Base-by-base conservation (phyloP, 305 asterid genomes). In the Fraxinus latifolia region DNA sequence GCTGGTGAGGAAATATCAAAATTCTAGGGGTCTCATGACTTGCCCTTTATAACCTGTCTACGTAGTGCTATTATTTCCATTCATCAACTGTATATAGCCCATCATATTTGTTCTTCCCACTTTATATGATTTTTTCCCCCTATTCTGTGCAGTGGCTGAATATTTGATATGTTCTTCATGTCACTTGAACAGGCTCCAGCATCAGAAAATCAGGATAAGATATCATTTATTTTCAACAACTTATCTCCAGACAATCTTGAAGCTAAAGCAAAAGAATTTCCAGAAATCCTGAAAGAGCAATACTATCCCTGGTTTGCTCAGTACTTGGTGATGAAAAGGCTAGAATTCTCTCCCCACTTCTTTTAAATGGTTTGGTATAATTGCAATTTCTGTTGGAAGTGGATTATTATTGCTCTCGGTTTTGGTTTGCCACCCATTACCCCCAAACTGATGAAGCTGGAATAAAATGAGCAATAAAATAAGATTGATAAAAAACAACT, bases 281-380 rank as follows among this genome's bases (percentile, higher is more conserved):
- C 89, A 76, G 99, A 92, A 72, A 83, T 95, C 73, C 86, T 97
- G 87, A 90, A 84, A 79, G 95, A 90, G 89, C 94, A 90, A 84
- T 90, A 90, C 80, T 97, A 89, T 88, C 95, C 98, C 74, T 97
- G 99, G 99, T 97, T 97, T 82, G 99, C 99, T 65, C 95, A 93
- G 89, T 97, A 97, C 86, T 89, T 97, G 94, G 98, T 97, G 84
- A 97, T 97, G 99, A 97, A 95, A 86, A 93, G 99, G 99, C 94
- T 55, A 34, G 85, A 37, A 29, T 71, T 82, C 76, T 25, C 67
- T 7, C 81, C n/a, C 21, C 19, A 2, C 34, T 79, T n/a, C 77
- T 47, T 36, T 60, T 76, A 1, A 83, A 29, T 60, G 76, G 71
- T 81, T 42, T 72, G 81, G 80, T 53, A 29, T 19, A 70, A 17